These are phyloP conservation scores for Berkeleyomyces basicola DNA, from an alignment of 2,329 filamentous ascomycete genomes.

Conservation along the genomic window DNA sequence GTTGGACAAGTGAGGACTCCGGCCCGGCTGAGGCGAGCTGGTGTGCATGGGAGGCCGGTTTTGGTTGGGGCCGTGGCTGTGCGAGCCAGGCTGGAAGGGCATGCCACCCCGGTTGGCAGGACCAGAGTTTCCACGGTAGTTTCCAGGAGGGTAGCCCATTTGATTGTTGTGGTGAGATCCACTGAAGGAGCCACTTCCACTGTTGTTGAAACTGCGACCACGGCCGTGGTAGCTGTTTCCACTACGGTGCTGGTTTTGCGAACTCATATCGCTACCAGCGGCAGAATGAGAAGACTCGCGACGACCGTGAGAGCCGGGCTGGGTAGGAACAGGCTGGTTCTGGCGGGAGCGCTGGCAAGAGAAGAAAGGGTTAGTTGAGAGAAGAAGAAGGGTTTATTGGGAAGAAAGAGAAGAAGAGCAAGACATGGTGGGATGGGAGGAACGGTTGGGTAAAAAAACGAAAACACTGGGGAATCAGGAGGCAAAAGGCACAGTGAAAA, in stretches of 20 bases:
- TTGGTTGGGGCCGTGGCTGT: conserved; percentile 23
- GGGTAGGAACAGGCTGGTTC: conserved; percentile 42
- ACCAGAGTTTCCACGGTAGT: conserved; percentile 25
- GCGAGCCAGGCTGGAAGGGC: conserved; percentile 31
- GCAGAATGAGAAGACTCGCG: conserved; percentile 74
- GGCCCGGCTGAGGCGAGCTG: conserved; percentile 49
- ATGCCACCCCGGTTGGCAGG: conserved; percentile 33
- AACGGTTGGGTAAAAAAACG: not conserved
- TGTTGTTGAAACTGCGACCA: conserved; percentile 23
- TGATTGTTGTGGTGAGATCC: conserved; percentile 29
- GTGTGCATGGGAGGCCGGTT: conserved; percentile 25
- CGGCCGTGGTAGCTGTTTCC: conserved; percentile 32
- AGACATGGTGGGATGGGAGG: not conserved
- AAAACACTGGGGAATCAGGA: conserved; percentile 8
- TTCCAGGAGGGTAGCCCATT: conserved; percentile 23
- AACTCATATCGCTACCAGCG: conserved; percentile 16
- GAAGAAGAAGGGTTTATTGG: not conserved
- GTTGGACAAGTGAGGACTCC: conserved; percentile 49
- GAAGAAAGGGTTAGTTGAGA: not conserved
- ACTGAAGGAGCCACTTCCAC: conserved; percentile 31
- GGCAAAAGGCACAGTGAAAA: not conserved
- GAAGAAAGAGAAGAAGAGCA: not conserved
- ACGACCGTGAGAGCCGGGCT: conserved; percentile 57
- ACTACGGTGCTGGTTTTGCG: conserved; percentile 36
- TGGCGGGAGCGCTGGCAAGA: conserved; percentile 40